Base-by-base conservation (phyloP, 148 eudicot species). In the Euryodendron excelsum region DNA sequence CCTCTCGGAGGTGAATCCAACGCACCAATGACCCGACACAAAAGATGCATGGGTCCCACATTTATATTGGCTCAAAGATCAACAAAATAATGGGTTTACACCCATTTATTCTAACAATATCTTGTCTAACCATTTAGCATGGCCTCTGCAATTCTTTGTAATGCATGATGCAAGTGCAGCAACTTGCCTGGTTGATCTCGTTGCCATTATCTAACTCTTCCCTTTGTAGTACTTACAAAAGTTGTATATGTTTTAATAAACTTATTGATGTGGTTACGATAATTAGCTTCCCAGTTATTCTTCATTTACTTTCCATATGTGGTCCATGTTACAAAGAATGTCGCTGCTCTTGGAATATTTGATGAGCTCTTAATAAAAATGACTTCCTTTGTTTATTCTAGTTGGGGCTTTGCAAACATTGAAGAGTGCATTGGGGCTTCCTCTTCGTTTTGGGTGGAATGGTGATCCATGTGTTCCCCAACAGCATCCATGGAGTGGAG, bases 381-480 rank as follows among this genome's bases (percentile, higher is more conserved):
- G 64, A 28, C 20, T 21, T 58, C 36, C 48, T 53, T 4, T 36
- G 50, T 77, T 77, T 47, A 27, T 82, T 86, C 41, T 80, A 96
- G 99, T 96, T 78, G 84, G 80, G 79, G 98, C 97, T 75, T 83
- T 96, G 82, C 91, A 87, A 73, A 79, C 86, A 11, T 76, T 96
- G 58, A 93, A 92, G 83, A 88, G 80, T 15, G 85, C 98, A 14
- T 81, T 96, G 71, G 91, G 90, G 65, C 99, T 96, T 86, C 99
- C 99, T 79, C 92, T 83, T 77, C 97, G 99, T 68, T 88, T 96
- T 60, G 99, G 99, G 61, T 96, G 99, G 99, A 96, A 93, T 86
- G 99, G 99, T 69, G 99, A 96, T 89, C 99, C 99, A 70, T 96
- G 99, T 88, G 95, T 92, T 50, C 99, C 99, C 3, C 95, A 91